Evolutionary conservation across 495 filamentous ascomycete genomes (phyloP).

Genomic region (Oidiodendron maius): DNA sequence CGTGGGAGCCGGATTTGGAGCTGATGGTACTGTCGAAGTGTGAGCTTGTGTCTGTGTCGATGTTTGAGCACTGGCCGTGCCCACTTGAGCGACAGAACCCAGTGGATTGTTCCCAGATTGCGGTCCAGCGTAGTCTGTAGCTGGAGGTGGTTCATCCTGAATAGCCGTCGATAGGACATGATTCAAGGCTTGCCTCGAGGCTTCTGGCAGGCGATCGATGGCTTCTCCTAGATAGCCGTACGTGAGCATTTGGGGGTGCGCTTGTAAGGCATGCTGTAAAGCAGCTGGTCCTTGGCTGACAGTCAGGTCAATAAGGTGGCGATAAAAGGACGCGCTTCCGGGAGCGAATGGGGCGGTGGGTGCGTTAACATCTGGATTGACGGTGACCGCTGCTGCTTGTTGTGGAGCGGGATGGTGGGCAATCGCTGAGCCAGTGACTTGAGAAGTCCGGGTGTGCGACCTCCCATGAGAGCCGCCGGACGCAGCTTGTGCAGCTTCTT

Average conservation of each 20-base stretch:
- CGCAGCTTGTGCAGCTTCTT: conserved; percentile 43
- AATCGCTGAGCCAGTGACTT: not conserved
- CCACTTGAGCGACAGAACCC: not conserved
- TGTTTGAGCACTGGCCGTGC: not conserved
- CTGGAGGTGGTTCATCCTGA: not conserved
- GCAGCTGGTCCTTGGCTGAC: conserved; percentile 35
- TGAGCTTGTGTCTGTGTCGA: not conserved
- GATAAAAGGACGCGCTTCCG: conserved; percentile 10
- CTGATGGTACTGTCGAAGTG: not conserved
- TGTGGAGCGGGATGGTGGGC: not conserved
- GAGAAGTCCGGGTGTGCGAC: not conserved
- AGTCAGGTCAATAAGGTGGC: conserved; percentile 13
- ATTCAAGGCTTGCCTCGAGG: conserved; percentile 21
- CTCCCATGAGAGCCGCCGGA: not conserved
- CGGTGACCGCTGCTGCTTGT: not conserved
- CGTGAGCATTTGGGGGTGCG: conserved; percentile 33
- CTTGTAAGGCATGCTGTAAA: conserved; percentile 35
- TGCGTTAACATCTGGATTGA: not conserved
- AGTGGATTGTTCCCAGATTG: not conserved
- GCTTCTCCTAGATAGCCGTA: not conserved
- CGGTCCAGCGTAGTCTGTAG: not conserved
- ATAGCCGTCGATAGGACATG: conserved; percentile 31
- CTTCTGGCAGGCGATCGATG: not conserved
- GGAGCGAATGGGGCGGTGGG: conserved; percentile 5
- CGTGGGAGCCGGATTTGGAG: not conserved